phyloP scores from a whole-genome alignment of 2,329 filamentous ascomycete species.

The Sporothrix dimorphospora region DNA sequence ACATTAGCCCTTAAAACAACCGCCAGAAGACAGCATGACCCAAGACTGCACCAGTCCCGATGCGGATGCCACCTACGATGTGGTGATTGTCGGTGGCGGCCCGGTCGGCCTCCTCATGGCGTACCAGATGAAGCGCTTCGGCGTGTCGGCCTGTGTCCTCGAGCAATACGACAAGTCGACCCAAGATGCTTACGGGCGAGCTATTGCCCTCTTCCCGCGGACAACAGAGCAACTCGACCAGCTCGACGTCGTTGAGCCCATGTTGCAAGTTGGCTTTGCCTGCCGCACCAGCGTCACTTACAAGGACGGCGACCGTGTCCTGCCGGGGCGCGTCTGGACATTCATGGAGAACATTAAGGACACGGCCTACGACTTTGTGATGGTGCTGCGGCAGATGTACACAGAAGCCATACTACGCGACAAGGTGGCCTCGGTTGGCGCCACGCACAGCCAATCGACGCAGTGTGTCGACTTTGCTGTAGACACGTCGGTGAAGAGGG shows the following conservation, averaged over 20 bases:
- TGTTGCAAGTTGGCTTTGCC: conserved; percentile 57
- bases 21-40: neutral
- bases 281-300: conserved; percentile 55
- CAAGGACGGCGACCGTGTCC: conserved; percentile 50
- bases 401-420: conserved; percentile 56
- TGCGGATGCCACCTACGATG: conserved; percentile 34
- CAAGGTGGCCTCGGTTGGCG: conserved; percentile 44
- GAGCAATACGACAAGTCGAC: conserved; percentile 53
- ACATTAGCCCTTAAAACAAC: neutral
- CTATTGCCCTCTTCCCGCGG: conserved; percentile 57
- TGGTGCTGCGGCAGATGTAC: conserved; percentile 60
- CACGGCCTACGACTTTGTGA: conserved; percentile 54
- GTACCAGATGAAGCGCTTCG: conserved; percentile 50
- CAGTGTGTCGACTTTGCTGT: conserved; percentile 46
- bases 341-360: conserved; percentile 59
- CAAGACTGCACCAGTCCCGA: too few species aligned
- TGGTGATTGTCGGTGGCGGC: conserved; percentile 49
- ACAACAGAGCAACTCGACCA: conserved; percentile 57
- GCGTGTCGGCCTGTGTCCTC: conserved; percentile 49
- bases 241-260: conserved; percentile 51
- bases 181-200: conserved; percentile 57
- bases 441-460: conserved; percentile 42
- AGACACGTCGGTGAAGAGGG: conserved; percentile 75
- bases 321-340: conserved; percentile 51
- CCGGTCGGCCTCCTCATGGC: conserved; percentile 51